Base-by-base conservation (phyloP, 208 protist genomes). In the Crithidia fasciculata region DNA sequence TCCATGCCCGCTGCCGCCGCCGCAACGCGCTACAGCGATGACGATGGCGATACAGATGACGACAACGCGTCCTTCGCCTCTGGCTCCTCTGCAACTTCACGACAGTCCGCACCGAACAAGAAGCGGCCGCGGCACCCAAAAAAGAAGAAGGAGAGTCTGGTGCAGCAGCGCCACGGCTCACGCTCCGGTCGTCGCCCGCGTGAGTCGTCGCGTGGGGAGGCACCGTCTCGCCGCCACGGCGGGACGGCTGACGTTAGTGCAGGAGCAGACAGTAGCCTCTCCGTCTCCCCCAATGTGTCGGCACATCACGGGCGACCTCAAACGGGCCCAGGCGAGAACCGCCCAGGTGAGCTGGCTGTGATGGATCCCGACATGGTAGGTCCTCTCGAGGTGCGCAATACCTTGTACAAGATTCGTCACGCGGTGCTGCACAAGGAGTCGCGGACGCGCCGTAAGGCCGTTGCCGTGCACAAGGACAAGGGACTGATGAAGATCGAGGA, bases 401-500 rank as follows among this genome's bases (percentile, higher is more conserved):
- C 85, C 8, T 79, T 92, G 58, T 85, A 87, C 73, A 92, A 89
- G 76, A 86, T 92, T 54, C 87, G 73, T 2, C 82, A 92, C 50
- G 82, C 83, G 52, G 76, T 92, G 57, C 69, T 92, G 28, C 83
- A 88, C 65, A 87, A 82, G 68, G 87, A 90, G 64, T 74, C 83
- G 28, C 78, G 78, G 8, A 50, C 63, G 9, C 80, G 82, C 55
- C 87, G 80, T 40, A 82, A 78, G 56, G 53, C 76, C 2, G 74
- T 76, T 0, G 82, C 68, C 10, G 70, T 87, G 55, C 86, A 92
- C 80, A 81, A 78, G 49, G 91, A 95, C 71, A 85, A 85, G 61
- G 91, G 91, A 3, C 74, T 95, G 50, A 90, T 84, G 76, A 92
- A 83, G 68, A 92, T 95, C 44, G 88, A 95, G 16, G 91, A 95